Conservation (phyloP, 352 stramenopile genomes). For the Phytopythium aichiense region DNA sequence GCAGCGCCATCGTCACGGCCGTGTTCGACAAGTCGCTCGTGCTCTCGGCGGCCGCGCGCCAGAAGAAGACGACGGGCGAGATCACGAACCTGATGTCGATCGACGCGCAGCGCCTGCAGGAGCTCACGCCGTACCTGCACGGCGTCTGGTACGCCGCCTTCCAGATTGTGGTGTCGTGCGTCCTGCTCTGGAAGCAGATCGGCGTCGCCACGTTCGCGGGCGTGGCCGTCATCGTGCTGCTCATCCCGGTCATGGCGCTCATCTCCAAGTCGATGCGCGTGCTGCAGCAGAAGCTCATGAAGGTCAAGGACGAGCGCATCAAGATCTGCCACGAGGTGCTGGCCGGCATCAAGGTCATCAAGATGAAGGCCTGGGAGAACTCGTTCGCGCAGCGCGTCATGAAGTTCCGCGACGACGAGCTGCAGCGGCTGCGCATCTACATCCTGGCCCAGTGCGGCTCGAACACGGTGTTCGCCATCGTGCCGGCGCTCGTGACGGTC, state of each 20-base stretch:
- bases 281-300: constrained; percentile 89
- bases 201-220: constrained; percentile 88
- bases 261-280: constrained; percentile 87
- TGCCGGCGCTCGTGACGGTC: constrained; percentile 46
- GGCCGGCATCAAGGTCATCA: constrained; percentile 53
- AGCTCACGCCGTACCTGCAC: constrained; percentile 93
- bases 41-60: constrained; percentile 64
- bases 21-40: constrained; percentile 87
- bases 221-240: constrained; percentile 90
- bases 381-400: constrained; percentile 55
- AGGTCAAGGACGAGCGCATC: constrained; percentile 92
- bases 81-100: constrained; percentile 98
- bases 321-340: constrained; percentile 88
- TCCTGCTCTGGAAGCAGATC: constrained; percentile 70
- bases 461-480: constrained; percentile 51
- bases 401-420: constrained; percentile 64
- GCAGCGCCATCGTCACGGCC: constrained; percentile 64
- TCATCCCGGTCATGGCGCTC: constrained; percentile 89
- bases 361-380: constrained; percentile 50
- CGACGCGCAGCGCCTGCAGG: constrained; percentile 94
- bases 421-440: constrained; percentile 71
- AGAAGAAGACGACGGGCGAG: constrained; percentile 88
- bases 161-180: constrained; percentile 74
- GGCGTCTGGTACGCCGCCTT: constrained; percentile 87
- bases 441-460: constrained; percentile 29